A percentile compares a stretch with the other conserved stretches of the same genome.
Conservation (phyloP, 2,329 filamentous ascomycete genomes). For the Dactylella cylindrospora region DNA sequence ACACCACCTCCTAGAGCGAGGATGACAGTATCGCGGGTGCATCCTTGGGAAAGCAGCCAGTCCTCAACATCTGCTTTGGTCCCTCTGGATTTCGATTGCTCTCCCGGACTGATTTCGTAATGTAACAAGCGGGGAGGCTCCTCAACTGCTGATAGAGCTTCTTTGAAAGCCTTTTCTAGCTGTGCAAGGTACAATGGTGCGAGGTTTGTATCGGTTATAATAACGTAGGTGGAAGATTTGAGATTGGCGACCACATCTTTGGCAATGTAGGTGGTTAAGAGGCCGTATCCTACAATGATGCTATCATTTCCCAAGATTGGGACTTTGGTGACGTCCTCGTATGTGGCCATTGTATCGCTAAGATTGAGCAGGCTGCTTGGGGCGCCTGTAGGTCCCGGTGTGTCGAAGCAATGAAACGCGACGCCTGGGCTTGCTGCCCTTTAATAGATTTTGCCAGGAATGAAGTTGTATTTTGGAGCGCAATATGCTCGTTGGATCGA, state of each 20-base stretch:
- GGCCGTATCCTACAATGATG: slow-evolving; percentile 86
- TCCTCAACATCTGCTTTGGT: slow-evolving; percentile 96
- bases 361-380: no score
- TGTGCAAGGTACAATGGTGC: slow-evolving; percentile 74
- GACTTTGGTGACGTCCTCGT: slow-evolving; percentile 58
- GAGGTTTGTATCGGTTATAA: slow-evolving; percentile 95
- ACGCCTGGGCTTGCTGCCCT: no score
- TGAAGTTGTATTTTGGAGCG: background rate
- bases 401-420: no score
- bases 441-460: background rate
- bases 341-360: slow-evolving; percentile 10
- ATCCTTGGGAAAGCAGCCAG: slow-evolving; percentile 91
- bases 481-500: background rate
- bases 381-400: no score
- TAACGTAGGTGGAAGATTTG: slow-evolving; percentile 85
- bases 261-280: slow-evolving; percentile 81
- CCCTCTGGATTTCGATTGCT: slow-evolving; percentile 87
- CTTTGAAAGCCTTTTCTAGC: slow-evolving; percentile 69
- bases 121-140: slow-evolving; percentile 70
- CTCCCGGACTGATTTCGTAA: slow-evolving; percentile 84
- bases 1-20: slow-evolving; percentile 94
- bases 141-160: slow-evolving; percentile 43
- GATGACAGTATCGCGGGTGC: slow-evolving; percentile 90
- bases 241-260: slow-evolving; percentile 76
- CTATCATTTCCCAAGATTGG: slow-evolving; percentile 83